Evolutionary conservation across 1,284 basidiomycete species (phyloP).

Genomic region (Stygiomarasmius scandens): DNA sequence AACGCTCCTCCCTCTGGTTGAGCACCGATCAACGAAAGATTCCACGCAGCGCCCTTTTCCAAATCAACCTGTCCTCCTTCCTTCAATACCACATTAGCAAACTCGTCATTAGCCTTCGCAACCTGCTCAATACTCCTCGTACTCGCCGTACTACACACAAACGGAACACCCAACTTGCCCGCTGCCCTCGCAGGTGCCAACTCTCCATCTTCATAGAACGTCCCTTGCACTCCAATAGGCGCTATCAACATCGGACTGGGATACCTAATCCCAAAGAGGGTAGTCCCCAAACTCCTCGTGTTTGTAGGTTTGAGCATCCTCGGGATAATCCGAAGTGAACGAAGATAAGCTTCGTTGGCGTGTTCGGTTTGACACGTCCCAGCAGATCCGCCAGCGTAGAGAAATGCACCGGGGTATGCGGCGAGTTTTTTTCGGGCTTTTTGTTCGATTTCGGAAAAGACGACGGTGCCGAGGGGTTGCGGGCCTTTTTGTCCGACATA

Average conservation of each 20-base stretch:
- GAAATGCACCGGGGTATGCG: conserved; percentile 56
- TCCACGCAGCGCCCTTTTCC: neutral
- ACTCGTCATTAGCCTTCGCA: conserved; percentile 61
- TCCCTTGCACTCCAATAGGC: conserved; percentile 76
- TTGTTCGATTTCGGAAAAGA: conserved; percentile 53
- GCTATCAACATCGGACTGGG: conserved; percentile 69
- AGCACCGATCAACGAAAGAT: neutral
- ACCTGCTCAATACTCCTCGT: conserved; percentile 75
- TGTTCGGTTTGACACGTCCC: conserved; percentile 59
- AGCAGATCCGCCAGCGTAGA: conserved; percentile 65
- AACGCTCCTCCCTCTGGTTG: neutral
- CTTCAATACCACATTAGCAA: neutral
- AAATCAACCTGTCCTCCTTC: neutral
- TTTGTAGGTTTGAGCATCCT: conserved; percentile 78
- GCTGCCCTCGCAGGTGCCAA: conserved; percentile 70
- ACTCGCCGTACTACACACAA: conserved; percentile 74
- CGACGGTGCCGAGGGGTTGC: conserved; percentile 50
- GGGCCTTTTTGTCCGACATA: too few species aligned
- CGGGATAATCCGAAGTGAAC: conserved; percentile 68
- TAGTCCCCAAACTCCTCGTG: conserved; percentile 65
- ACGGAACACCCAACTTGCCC: conserved; percentile 63
- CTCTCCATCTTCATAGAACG: conserved; percentile 71
- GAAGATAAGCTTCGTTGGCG: conserved; percentile 58
- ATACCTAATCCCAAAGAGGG: conserved; percentile 69
- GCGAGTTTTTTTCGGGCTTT: conserved; percentile 51